phyloP scores from a whole-genome alignment of 768 basidiomycete genomes.

The Mycena belliarum region DNA sequence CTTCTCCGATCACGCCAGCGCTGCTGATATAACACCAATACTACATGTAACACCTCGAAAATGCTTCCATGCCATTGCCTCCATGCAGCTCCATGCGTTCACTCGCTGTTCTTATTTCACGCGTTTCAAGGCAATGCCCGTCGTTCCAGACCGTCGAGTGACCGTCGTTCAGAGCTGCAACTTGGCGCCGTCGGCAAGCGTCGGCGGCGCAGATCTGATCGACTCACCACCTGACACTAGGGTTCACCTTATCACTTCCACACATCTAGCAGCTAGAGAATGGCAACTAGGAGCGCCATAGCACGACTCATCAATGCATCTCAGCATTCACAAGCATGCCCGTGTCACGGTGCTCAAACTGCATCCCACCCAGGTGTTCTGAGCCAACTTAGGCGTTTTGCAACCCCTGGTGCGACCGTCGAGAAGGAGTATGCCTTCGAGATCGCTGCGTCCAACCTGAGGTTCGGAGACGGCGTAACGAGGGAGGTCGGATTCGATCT shows the following conservation, averaged over 20 bases:
- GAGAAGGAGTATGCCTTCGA: conserved; percentile 94
- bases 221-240: background rate
- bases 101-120: no score
- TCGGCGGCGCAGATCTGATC: no score
- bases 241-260: background rate
- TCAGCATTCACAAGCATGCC: conserved; percentile 73
- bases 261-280: conserved; percentile 23
- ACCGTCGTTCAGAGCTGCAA: no score
- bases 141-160: no score
- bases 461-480: conserved; percentile 90
- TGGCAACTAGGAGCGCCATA: conserved; percentile 63
- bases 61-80: no score
- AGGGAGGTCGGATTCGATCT: conserved; percentile 91
- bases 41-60: no score
- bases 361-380: conserved; percentile 47
- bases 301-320: conserved; percentile 74
- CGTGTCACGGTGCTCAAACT: conserved; percentile 71
- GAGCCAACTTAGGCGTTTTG: conserved; percentile 69
- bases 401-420: conserved; percentile 69
- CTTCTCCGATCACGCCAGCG: no score
- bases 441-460: conserved; percentile 84
- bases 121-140: no score
- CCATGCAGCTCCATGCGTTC: no score
- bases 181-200: no score
- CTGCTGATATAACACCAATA: no score